Evolutionary conservation across 768 basidiomycete species (phyloP).

Genomic region (Cystobasidium ongulense): DNA sequence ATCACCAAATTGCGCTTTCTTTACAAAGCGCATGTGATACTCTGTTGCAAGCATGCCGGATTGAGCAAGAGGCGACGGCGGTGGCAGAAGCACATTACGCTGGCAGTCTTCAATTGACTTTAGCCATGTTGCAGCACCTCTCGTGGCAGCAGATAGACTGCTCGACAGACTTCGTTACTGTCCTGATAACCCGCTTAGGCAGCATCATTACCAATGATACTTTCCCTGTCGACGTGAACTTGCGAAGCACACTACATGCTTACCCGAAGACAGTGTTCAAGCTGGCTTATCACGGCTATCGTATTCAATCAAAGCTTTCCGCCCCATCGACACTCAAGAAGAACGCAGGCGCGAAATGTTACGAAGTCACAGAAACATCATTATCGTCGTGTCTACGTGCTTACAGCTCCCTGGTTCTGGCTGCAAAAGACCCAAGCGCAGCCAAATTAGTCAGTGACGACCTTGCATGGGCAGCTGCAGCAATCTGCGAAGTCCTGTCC

Average conservation of each 20-base stretch:
- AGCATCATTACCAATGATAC: background rate
- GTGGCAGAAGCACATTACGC: background rate
- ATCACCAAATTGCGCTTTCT: background rate
- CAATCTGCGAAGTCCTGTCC: constrained; percentile 58
- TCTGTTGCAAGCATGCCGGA: background rate
- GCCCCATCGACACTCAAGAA: background rate
- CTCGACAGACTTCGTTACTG: background rate
- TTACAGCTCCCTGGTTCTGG: background rate
- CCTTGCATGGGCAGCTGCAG: constrained; percentile 53
- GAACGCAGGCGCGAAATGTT: background rate
- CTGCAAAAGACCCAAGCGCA: background rate
- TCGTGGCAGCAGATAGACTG: background rate
- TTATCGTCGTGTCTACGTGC: background rate
- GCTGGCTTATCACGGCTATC: background rate
- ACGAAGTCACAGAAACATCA: background rate
- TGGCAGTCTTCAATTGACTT: background rate
- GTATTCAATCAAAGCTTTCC: background rate
- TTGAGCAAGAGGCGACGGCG: background rate
- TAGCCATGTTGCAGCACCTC: background rate
- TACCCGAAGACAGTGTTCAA: background rate
- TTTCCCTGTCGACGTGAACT: background rate
- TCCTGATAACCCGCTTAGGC: background rate
- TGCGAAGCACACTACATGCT: background rate
- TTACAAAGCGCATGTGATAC: background rate
- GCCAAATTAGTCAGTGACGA: constrained; percentile 49